Conservation (phyloP, 1,284 basidiomycete species). For the Cutaneotrichosporon cavernicola region DNA sequence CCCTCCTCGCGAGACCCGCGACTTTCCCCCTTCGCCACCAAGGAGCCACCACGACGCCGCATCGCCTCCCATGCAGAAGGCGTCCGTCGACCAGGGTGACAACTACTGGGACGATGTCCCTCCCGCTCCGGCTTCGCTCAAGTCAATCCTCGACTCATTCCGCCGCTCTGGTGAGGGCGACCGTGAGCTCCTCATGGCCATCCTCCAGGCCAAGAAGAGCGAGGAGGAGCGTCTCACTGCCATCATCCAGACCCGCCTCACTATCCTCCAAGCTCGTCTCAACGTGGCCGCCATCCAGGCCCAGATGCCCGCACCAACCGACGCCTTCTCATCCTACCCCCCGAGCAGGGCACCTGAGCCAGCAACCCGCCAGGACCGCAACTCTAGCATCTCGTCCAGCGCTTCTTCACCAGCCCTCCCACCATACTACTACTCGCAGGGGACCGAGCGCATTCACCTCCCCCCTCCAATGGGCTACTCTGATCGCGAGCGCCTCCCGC, state of each 20-base stretch:
- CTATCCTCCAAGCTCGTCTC: constrained; percentile 49
- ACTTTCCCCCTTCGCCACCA: constrained; percentile 43
- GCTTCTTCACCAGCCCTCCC: constrained; percentile 7
- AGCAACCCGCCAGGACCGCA: constrained; percentile 17
- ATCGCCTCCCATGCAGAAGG: constrained; percentile 37
- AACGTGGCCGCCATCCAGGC: constrained; percentile 27
- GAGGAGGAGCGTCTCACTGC: constrained; percentile 64
- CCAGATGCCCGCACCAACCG: constrained; percentile 17
- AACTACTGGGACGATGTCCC: constrained; percentile 52
- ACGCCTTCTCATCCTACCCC: constrained; percentile 3
- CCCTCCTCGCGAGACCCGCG: constrained; percentile 17
- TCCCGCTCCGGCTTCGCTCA: constrained; percentile 67
- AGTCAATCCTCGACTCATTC: constrained; percentile 81
- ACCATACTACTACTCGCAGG: constrained; percentile 8
- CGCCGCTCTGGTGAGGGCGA: constrained; percentile 79
- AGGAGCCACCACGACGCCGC: constrained; percentile 41
- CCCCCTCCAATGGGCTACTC: constrained; percentile 15
- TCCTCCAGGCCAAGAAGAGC: constrained; percentile 82
- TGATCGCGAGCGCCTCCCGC: constrained; percentile 7
- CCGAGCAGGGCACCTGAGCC: background rate
- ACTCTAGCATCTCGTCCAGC: constrained; percentile 17
- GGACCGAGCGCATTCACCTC: constrained; percentile 21
- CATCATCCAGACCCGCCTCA: constrained; percentile 49
- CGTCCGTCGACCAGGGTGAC: constrained; percentile 17
- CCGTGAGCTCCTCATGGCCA: constrained; percentile 79